These are phyloP conservation scores for Botrytis sinoallii DNA, from an alignment of 2,329 filamentous ascomycete species.

Conservation along the genomic window DNA sequence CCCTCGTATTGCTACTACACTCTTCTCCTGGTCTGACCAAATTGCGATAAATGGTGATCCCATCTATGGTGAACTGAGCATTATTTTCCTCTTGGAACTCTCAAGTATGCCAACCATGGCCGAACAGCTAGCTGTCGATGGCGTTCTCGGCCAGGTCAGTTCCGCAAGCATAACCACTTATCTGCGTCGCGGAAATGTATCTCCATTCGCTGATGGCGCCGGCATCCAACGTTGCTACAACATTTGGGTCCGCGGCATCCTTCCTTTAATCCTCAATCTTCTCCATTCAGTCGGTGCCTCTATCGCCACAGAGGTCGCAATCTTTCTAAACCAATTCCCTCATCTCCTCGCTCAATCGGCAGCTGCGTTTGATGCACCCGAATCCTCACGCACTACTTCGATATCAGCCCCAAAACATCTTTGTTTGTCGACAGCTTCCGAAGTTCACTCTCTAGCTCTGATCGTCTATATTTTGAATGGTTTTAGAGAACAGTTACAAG, in stretches of 20 bases:
- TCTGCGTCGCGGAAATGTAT: constrained; percentile 68
- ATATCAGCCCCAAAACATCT: constrained; percentile 57
- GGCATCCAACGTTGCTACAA: constrained; percentile 72
- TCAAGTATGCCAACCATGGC: constrained; percentile 78
- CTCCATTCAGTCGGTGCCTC: constrained; percentile 77
- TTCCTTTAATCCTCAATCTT: constrained; percentile 86
- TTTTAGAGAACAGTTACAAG: constrained; percentile 55
- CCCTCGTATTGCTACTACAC: constrained; percentile 74
- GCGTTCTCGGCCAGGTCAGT: constrained; percentile 73
- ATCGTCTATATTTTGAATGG: constrained; percentile 69
- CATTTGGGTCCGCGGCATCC: constrained; percentile 84
- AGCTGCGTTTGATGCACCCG: constrained; percentile 64
- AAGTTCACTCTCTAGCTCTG: constrained; percentile 75
- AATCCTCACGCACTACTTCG: constrained; percentile 49
- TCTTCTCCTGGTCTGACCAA: constrained; percentile 93
- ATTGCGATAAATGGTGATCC: constrained; percentile 77
- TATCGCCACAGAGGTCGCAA: constrained; percentile 78
- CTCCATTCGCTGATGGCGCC: constrained; percentile 72
- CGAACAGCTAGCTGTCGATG: constrained; percentile 86
- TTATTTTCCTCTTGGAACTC: constrained; percentile 83
- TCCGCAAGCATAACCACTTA: constrained; percentile 76
- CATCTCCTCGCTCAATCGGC: constrained; percentile 71
- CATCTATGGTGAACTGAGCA: constrained; percentile 87
- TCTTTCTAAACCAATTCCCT: constrained; percentile 87
- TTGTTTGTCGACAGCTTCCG: constrained; percentile 69